Evolutionary conservation across 495 filamentous ascomycete species (phyloP).

Genomic region (Hapsidospora chrysogenum): DNA sequence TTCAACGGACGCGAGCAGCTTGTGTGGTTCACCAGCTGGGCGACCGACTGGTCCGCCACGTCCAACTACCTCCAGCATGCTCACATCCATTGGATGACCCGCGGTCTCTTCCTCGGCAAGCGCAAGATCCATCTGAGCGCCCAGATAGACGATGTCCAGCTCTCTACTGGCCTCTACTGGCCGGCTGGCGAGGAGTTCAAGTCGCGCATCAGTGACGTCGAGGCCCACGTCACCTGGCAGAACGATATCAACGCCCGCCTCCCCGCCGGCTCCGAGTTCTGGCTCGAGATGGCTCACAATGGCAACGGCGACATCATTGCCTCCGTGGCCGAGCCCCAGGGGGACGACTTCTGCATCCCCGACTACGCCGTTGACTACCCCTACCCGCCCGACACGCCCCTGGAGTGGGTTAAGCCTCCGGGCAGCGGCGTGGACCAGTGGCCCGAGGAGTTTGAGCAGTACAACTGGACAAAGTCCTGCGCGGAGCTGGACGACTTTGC

Average conservation of each 20-base stretch:
- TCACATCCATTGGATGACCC: conserved; percentile 47
- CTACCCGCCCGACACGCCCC: conserved; percentile 28
- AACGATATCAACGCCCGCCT: conserved; percentile 31
- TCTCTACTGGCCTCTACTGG: conserved; percentile 35
- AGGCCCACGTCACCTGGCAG: conserved; percentile 31
- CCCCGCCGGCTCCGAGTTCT: conserved; percentile 36
- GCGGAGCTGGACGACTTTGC: conserved; percentile 29
- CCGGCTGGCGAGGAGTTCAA: conserved; percentile 26
- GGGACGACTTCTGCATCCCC: conserved; percentile 5
- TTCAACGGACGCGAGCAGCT: conserved; percentile 41
- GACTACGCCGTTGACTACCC: conserved; percentile 11
- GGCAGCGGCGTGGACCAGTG: conserved; percentile 39
- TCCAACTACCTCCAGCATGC: conserved; percentile 43
- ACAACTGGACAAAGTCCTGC: conserved; percentile 32
- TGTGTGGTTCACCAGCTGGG: conserved; percentile 41
- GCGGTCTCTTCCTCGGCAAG: conserved; percentile 37
- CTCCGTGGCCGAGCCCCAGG: conserved; percentile 10
- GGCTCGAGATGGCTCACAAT: conserved; percentile 42
- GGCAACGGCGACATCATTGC: conserved; percentile 42
- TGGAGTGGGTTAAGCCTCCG: conserved; percentile 39
- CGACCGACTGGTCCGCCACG: conserved; percentile 36
- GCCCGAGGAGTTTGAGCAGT: conserved; percentile 27
- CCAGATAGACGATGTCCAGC: conserved; percentile 51
- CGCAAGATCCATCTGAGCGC: conserved; percentile 39
- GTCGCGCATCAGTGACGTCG: conserved; percentile 31